Evolutionary conservation across 2,329 filamentous ascomycete genomes (phyloP), one percentile per base, ranked within the genome.

Genomic region (Alternaria sp.): DNA sequence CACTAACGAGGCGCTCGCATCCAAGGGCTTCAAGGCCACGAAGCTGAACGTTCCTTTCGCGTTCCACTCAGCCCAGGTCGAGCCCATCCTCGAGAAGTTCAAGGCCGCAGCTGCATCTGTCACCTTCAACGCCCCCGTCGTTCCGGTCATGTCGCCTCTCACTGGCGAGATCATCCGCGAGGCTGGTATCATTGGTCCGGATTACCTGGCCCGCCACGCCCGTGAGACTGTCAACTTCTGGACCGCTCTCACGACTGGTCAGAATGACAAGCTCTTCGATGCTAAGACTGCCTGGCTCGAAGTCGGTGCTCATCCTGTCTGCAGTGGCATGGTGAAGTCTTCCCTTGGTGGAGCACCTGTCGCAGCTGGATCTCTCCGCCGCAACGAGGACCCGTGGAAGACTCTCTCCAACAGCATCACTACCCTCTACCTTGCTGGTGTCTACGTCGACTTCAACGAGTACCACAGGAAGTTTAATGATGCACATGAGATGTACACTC

Each of bases 281-380:
- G 87, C 89, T 66, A 88, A 89, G 79, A 91, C 89, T 6, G 84
- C 89, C 28, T 93, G 88, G 87, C 81, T 93, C 59, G 91, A 93
- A 76, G 81, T 93, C 66, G 91, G 91, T n/a, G 90, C 91, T 40
- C 89, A 92, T 71, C 90, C 90, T 0, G 86, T 93, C 13, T 91
- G 88, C 77, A 85, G 86, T 47, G 86, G 86, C 62, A 89, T 93
- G 85, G 85, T 92, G 67, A 90, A 90, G 81, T 85, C 87, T 15
- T 88, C 86, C 5, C 84, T 91, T 57, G 86, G 86, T 25, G 78
- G 81, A 6, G 80, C 83, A 10, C 86, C 85, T 25, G 82, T 86
- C 44, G 85, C 86, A 13, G 84, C 87, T 11, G 85, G 89, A 3
- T 88, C 89, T 3, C 82, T 92, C 11, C 88, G 87, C 30, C 87